These are phyloP conservation scores for Heritiera fomes DNA, from an alignment of 345 rosid species.

Conservation along the genomic window DNA sequence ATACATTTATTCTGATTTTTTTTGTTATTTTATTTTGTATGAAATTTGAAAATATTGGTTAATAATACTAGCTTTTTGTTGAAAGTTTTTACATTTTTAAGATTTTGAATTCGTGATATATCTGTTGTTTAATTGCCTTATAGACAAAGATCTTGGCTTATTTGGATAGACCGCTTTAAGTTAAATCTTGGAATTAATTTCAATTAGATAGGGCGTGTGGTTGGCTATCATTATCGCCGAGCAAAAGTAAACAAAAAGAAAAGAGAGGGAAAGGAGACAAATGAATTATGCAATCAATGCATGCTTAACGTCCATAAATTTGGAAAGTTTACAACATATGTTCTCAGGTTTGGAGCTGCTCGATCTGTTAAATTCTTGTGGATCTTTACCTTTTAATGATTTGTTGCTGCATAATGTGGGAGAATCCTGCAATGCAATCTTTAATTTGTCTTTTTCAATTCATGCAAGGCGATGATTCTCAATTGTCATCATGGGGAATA, in stretches of 20 bases:
- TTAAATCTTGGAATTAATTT: neutral
- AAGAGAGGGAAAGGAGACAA: neutral
- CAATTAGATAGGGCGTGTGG: neutral
- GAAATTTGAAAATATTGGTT: neutral
- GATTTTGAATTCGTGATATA: neutral
- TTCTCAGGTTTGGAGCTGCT: neutral
- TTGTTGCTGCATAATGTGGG: slow-evolving; percentile 8
- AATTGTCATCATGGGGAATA: neutral
- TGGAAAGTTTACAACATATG: neutral
- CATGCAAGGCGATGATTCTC: neutral
- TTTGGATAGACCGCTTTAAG: neutral
- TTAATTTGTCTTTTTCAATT: slow-evolving; percentile 7
- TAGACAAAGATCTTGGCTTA: neutral
- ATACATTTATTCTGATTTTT: slow-evolving; percentile 11
- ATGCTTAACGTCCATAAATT: neutral
- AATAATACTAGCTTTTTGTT: neutral
- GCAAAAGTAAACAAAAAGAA: neutral
- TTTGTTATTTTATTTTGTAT: neutral
- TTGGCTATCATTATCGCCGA: neutral
- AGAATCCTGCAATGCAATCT: neutral
- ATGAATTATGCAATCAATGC: slow-evolving; percentile 7
- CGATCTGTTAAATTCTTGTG: neutral
- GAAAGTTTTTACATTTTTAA: neutral
- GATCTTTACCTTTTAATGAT: slow-evolving; percentile 8
- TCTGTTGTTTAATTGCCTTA: neutral